Base-by-base conservation (phyloP, 2,329 filamentous ascomycete genomes). In the Aspergillus sp. region DNA sequence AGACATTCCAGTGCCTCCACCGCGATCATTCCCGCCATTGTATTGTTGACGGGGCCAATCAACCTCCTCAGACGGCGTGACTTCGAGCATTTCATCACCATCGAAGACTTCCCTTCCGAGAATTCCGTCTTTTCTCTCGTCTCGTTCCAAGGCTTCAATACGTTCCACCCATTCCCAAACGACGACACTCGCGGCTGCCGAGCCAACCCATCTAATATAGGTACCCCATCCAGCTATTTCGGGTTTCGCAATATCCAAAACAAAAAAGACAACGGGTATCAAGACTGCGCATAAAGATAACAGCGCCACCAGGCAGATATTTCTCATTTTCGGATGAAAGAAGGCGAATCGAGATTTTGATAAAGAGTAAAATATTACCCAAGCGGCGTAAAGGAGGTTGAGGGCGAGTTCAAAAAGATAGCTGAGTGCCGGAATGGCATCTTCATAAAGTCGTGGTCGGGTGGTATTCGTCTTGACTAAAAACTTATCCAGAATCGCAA, bases 141-240 rank as follows among this genome's bases (percentile, higher is more conserved):
- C 92, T 64, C 93, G 86, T 77, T 97, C 93, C 60, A 96, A 75
- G 0, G 92, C 91, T 73, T 97, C 93, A 49, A 97, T 97, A 24
- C 93, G 85, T 74, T 97, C 93, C 3, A 97, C 93, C 93, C 93
- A 97, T 74, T 97, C 93, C 93, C 93, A 97, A 2, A 97, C 93
- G 20, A 96, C 90, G n/a, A 96, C 93, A 75, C 91, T 96, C 27
- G 93, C 93, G 1, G 92, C 92, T 0, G 93, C 92, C 1, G 92
- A 92, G 48, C 93, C 93, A n/a, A 96, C 93, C 93, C 93, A 97
- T 68, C 92, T 83, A 46, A 96, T 93, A 70, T 96, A 97, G 69
- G 96, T 93, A 70, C 93, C 93, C 93, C 93, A 97, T 8, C 89
- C 91, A 40, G 90, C 90, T 60, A 96, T 88, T 60, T 91, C 87